phyloP scores from a whole-genome alignment of 1,284 basidiomycete species.

The Microbotryum saponariae region DNA sequence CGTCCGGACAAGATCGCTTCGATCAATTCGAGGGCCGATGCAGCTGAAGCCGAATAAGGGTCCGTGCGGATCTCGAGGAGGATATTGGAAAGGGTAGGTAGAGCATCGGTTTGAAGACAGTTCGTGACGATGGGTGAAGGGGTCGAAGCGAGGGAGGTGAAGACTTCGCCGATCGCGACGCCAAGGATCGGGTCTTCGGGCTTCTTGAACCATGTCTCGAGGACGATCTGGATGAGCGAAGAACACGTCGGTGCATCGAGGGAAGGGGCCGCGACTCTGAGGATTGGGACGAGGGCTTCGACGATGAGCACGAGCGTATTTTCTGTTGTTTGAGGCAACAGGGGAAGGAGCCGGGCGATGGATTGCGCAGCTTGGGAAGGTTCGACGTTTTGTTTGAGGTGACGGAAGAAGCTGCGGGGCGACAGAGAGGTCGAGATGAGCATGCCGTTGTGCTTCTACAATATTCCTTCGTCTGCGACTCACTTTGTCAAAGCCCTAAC shows the following conservation, averaged over 20 bases:
- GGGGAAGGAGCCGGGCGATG: constrained; percentile 73
- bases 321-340: constrained; percentile 68
- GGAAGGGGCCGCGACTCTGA: constrained; percentile 52
- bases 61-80: constrained; percentile 48
- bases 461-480: constrained; percentile 28
- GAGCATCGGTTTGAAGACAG: constrained; percentile 60
- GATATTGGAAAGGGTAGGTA: constrained; percentile 62
- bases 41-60: constrained; percentile 35
- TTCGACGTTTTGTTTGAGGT: constrained; percentile 48
- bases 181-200: constrained; percentile 83
- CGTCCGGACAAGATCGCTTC: constrained; percentile 62
- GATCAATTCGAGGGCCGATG: constrained; percentile 72
- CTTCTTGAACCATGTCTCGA: constrained; percentile 75
- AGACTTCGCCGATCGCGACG: constrained; percentile 74
- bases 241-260: constrained; percentile 61
- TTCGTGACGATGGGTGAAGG: constrained; percentile 56
- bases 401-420: constrained; percentile 46
- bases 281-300: constrained; percentile 56
- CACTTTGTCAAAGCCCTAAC: constrained; percentile 86
- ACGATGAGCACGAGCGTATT: constrained; percentile 86
- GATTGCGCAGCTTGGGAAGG: constrained; percentile 63
- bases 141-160: constrained; percentile 61
- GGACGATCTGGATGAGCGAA: constrained; percentile 55
- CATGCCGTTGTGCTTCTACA: too few species aligned
- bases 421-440: not conserved